Conservation (phyloP, 345 rosid genomes). For the Pistacia atlantica region DNA sequence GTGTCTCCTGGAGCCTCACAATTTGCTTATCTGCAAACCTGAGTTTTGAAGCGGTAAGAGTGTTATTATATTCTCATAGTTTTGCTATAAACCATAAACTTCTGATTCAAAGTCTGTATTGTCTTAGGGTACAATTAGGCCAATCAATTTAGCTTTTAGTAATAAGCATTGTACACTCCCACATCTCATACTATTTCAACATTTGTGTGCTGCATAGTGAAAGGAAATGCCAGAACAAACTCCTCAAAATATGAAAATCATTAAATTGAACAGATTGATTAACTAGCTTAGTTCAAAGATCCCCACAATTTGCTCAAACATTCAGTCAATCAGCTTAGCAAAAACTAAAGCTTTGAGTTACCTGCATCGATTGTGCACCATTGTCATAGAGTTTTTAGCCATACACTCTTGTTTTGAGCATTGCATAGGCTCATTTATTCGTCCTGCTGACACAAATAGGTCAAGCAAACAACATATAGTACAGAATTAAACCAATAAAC, state of each 20-base stretch:
- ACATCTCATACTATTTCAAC: background rate
- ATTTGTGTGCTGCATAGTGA: no score
- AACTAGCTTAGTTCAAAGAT: conserved; percentile 3
- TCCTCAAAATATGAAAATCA: background rate
- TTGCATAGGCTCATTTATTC: conserved; percentile 72
- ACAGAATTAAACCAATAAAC: background rate
- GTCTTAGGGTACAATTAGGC: background rate
- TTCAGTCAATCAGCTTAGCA: background rate
- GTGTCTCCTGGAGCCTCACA: conserved; percentile 97
- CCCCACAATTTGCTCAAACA: background rate
- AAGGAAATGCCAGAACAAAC: no score
- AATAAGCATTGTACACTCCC: background rate
- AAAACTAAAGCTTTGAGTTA: conserved; percentile 23
- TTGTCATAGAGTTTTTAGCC: conserved; percentile 84
- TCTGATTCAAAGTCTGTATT: background rate
- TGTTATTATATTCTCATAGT: conserved; percentile 4
- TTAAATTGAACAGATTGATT: background rate
- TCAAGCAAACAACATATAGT: conserved; percentile 11
- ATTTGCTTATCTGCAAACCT: conserved; percentile 99
- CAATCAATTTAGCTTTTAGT: background rate
- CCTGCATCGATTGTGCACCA: conserved; percentile 98
- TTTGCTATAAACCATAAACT: background rate
- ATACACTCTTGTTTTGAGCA: conserved; percentile 85
- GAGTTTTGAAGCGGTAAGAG: conserved; percentile 15
- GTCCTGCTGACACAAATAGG: conserved; percentile 44